These are phyloP conservation scores for Stagonosporopsis chrysanthemi DNA, from an alignment of 2,329 filamentous ascomycete species.

Conservation along the genomic window DNA sequence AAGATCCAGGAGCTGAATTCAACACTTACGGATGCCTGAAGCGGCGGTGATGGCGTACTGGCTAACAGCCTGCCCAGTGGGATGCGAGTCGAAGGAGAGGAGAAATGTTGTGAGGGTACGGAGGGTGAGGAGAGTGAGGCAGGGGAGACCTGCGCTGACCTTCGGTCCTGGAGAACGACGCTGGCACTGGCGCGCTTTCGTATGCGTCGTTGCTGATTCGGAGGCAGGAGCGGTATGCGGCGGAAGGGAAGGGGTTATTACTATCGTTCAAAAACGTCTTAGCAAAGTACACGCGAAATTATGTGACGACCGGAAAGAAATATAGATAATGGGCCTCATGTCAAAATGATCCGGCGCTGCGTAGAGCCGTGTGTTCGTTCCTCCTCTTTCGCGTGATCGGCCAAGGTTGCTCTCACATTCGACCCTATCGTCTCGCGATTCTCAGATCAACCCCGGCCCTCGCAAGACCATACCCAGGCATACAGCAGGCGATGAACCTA, in stretches of 20 bases:
- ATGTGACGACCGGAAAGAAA: background rate
- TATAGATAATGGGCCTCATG: background rate
- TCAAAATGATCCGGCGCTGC: background rate
- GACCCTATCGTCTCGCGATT: constrained; percentile 1
- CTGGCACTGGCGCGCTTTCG: constrained; percentile 18
- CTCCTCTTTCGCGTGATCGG: constrained; percentile 8
- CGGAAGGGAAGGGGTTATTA: constrained; percentile 37
- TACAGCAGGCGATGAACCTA: background rate
- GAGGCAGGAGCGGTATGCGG: constrained; percentile 30
- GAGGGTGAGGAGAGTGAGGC: background rate
- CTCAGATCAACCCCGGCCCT: constrained; percentile 1
- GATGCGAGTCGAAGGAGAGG: background rate
- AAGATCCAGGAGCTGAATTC: background rate
- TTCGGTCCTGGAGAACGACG: constrained; percentile 8
- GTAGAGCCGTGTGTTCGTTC: background rate
- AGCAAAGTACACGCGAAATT: constrained; percentile 21
- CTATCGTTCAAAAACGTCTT: constrained; percentile 31
- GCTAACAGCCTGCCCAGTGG: constrained; percentile 7
- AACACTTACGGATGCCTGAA: constrained; percentile 5
- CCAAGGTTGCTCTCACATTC: constrained; percentile 3
- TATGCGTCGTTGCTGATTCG: constrained; percentile 24
- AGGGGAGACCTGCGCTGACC: constrained; percentile 4
- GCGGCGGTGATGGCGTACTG: background rate
- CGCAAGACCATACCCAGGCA: background rate
- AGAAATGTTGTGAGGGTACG: background rate